Evolutionary conservation across 257 asterid genomes (phyloP).

Genomic region (Catharanthus roseus): DNA sequence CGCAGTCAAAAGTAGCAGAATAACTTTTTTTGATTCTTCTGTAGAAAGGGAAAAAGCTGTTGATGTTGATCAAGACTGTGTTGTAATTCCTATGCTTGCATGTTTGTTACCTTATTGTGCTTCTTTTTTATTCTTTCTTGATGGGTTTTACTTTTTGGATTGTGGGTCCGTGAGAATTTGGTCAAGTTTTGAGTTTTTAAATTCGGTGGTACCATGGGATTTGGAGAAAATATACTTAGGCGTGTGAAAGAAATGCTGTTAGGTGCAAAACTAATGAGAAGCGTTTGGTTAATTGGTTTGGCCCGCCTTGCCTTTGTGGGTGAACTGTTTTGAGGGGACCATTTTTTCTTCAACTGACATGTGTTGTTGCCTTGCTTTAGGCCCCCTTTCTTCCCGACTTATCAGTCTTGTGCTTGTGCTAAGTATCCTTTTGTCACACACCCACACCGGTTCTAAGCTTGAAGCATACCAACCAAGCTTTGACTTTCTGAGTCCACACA

Average conservation of each 20-base stretch:
- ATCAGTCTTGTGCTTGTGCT: neutral
- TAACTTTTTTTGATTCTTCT: conserved; percentile 4
- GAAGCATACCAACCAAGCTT: neutral
- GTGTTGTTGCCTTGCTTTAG: conserved; percentile 3
- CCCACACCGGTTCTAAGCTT: neutral
- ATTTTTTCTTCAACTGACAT: conserved; percentile 25
- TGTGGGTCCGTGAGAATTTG: conserved; percentile 10
- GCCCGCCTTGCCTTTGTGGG: conserved; percentile 32
- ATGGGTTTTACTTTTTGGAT: neutral
- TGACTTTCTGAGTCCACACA: neutral
- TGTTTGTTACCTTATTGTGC: neutral
- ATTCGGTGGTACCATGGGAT: neutral
- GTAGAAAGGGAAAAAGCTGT: conserved; percentile 1
- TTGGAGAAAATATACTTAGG: neutral
- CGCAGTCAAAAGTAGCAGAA: conserved; percentile 10
- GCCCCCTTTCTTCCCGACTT: neutral
- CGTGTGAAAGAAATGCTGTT: neutral
- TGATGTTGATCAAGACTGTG: conserved; percentile 16
- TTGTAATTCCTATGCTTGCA: conserved; percentile 14
- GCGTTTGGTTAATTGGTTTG: no score
- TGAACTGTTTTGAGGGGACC: conserved; percentile 28
- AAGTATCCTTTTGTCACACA: neutral
- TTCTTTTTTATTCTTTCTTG: neutral
- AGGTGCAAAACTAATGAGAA: conserved; percentile 28
- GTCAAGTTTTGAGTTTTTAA: neutral